Evolutionary conservation across 2,329 filamentous ascomycete genomes (phyloP).

Genomic region (Botrytis galanthina): DNA sequence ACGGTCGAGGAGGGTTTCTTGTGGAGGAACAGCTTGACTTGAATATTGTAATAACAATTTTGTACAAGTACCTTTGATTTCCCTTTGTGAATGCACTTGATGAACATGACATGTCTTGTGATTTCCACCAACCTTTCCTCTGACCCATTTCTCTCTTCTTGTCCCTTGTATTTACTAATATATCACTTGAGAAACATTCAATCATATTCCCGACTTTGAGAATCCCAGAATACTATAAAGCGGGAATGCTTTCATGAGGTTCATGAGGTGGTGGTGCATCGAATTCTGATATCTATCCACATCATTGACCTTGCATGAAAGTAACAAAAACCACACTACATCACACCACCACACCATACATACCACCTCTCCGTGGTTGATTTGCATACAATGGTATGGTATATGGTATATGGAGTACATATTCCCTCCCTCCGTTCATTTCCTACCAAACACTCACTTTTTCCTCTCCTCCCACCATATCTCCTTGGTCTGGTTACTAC

Average conservation of each 20-base stretch:
- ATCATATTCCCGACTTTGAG: not conserved
- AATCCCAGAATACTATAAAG: too few species aligned
- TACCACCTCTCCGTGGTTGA: not conserved
- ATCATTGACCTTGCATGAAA: not conserved
- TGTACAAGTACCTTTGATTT: not conserved
- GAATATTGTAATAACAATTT: not conserved
- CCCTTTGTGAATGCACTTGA: not conserved
- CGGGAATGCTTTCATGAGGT: too few species aligned
- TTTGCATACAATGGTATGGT: too few species aligned
- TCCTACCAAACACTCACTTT: too few species aligned
- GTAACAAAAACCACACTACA: not conserved
- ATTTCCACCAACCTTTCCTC: too few species aligned
- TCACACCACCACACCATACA: not conserved
- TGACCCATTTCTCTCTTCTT: not conserved
- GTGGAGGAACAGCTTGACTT: not conserved
- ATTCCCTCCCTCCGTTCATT: too few species aligned
- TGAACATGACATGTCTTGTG: not conserved
- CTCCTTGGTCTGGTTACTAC: too few species aligned
- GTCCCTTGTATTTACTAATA: not conserved
- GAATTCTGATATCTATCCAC: not conserved
- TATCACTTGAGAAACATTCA: not conserved
- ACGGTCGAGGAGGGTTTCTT: not conserved
- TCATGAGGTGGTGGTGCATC: not conserved
- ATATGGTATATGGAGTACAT: too few species aligned
- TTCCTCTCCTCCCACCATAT: too few species aligned